A percentile compares a stretch with the other conserved stretches of the same genome.
phyloP scores from a whole-genome alignment of 352 stramenopile species.

The Plasmopara muralis region DNA sequence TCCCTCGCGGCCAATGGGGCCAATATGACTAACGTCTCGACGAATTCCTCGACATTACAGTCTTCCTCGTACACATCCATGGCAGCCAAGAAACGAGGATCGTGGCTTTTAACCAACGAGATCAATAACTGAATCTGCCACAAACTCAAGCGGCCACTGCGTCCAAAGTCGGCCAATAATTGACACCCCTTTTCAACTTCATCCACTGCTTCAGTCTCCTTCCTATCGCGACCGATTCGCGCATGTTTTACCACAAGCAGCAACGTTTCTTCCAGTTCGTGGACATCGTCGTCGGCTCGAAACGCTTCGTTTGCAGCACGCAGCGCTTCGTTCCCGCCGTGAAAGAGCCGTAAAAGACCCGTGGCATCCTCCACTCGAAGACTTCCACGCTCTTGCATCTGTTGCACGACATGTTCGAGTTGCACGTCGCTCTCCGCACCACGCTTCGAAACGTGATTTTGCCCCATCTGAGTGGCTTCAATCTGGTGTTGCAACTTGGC shows the following conservation, averaged over 20 bases:
- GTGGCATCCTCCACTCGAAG: constrained; percentile 49
- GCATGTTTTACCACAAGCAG: constrained; percentile 79
- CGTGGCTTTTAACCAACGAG: constrained; percentile 29
- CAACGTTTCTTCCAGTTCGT: constrained; percentile 72
- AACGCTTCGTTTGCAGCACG: constrained; percentile 68
- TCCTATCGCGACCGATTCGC: constrained; percentile 34
- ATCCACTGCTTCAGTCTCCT: constrained; percentile 11
- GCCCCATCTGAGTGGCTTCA: constrained; percentile 13
- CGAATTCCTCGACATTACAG: constrained; percentile 33
- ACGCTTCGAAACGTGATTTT: constrained; percentile 11
- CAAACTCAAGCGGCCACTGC: constrained; percentile 28
- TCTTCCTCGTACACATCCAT: constrained; percentile 54
- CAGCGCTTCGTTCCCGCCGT: constrained; percentile 64
- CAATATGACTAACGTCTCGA: constrained; percentile 51
- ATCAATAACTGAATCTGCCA: constrained; percentile 68
- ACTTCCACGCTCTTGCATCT: constrained; percentile 56
- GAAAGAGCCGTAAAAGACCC: constrained; percentile 55
- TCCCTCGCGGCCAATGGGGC: constrained; percentile 63
- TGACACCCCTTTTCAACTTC: constrained; percentile 22
- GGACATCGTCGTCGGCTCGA: constrained; percentile 59
- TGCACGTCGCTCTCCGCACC: constrained; percentile 22
- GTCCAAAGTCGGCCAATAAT: constrained; percentile 33
- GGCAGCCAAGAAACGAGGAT: constrained; percentile 46
- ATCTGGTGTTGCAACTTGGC: constrained; percentile 60
- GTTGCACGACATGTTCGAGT: constrained; percentile 54